Evolutionary conservation across 345 rosid genomes (phyloP).

Genomic region (Durio zibethinus): DNA sequence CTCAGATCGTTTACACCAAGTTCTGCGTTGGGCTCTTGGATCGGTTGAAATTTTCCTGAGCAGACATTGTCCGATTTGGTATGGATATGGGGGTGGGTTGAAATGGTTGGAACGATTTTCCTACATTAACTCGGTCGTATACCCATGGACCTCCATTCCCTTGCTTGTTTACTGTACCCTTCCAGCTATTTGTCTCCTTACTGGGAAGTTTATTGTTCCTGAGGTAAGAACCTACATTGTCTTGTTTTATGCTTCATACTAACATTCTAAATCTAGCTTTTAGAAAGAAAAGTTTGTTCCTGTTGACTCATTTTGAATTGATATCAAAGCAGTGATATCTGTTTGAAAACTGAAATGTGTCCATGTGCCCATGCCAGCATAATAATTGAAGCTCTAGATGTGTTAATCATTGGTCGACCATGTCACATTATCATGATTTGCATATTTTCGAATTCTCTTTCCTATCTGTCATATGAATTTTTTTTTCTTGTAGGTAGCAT

Average conservation of each 20-base stretch:
- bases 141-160: slow-evolving; percentile 91
- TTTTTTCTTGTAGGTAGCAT: neutral
- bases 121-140: slow-evolving; percentile 88
- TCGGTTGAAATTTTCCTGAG: slow-evolving; percentile 96
- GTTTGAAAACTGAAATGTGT: neutral
- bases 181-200: slow-evolving; percentile 91
- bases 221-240: slow-evolving; percentile 49
- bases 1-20: slow-evolving; percentile 93
- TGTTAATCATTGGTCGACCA: neutral
- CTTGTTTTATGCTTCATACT: neutral
- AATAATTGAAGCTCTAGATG: neutral
- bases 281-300: neutral
- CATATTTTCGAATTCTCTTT: neutral
- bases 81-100: slow-evolving; percentile 95
- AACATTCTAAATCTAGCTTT: neutral
- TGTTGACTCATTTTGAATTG: neutral
- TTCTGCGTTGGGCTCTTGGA: slow-evolving; percentile 97
- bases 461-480: neutral
- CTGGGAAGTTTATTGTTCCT: slow-evolving; percentile 92
- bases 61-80: slow-evolving; percentile 96
- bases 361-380: neutral
- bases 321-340: neutral
- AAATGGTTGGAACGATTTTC: slow-evolving; percentile 94
- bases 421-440: neutral
- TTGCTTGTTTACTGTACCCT: slow-evolving; percentile 84